Evolutionary conservation across 331 rosid species (phyloP).

Genomic region (Malus hybrid): DNA sequence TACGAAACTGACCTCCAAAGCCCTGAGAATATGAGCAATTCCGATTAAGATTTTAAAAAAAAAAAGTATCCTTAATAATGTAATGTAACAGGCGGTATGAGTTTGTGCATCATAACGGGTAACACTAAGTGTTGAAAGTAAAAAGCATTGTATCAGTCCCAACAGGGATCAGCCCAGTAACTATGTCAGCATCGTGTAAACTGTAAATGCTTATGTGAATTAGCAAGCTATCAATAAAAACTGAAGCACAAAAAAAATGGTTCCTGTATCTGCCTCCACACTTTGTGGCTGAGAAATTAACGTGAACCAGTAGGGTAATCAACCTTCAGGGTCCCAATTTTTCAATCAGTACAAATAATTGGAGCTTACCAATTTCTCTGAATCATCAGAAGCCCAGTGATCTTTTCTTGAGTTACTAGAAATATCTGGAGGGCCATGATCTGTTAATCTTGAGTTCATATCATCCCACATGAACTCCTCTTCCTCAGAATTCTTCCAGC

Average conservation of each 20-base stretch:
- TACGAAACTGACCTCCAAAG: constrained; percentile 45
- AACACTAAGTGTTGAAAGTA: not conserved
- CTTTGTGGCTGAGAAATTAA: not conserved
- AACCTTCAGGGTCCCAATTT: not conserved
- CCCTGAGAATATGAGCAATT: constrained; percentile 48
- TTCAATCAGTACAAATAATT: not conserved
- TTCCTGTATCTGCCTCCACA: not conserved
- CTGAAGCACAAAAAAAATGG: not conserved
- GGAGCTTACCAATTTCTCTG: constrained; percentile 63
- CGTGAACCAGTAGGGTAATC: not conserved
- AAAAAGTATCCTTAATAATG: not conserved
- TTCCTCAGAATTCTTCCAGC: constrained; percentile 98
- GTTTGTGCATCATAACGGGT: not conserved
- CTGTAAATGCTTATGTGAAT: not conserved
- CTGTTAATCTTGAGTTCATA: constrained; percentile 50
- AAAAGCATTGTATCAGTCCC: not conserved
- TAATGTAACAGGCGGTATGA: not conserved
- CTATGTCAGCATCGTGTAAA: not conserved
- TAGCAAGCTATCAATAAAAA: not conserved
- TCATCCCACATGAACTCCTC: constrained; percentile 93
- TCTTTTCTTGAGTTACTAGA: constrained; percentile 42
- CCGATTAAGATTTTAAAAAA: not conserved
- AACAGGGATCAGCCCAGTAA: not conserved
- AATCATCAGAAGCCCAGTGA: constrained; percentile 54
- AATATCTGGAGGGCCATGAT: constrained; percentile 37